These are phyloP conservation scores for Penicillium sp. DNA, from an alignment of 2,329 filamentous ascomycete genomes.

Conservation along the genomic window DNA sequence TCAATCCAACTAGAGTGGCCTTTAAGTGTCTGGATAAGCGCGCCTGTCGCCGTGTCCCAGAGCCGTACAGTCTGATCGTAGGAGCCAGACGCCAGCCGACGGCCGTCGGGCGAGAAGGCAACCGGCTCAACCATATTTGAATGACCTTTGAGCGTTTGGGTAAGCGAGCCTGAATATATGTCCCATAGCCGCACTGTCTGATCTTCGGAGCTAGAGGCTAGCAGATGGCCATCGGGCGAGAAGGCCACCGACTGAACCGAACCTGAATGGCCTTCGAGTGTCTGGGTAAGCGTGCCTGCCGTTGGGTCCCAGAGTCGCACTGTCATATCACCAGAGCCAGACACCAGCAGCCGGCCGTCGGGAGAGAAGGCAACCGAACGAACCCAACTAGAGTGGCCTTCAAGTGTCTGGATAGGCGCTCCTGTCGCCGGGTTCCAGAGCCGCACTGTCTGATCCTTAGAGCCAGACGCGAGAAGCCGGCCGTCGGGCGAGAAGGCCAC, in stretches of 20 bases:
- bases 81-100: slow-evolving; percentile 1
- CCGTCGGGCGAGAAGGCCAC: slow-evolving; percentile 9
- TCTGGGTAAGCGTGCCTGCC: too few species aligned
- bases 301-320: slow-evolving; percentile 8
- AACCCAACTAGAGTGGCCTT: not conserved
- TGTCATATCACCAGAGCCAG: slow-evolving; percentile 1
- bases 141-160: slow-evolving; percentile 8
- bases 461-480: slow-evolving; percentile 3
- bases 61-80: not conserved
- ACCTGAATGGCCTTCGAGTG: slow-evolving; percentile 9
- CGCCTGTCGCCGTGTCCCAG: slow-evolving; percentile 4
- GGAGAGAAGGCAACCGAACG: slow-evolving; percentile 7
- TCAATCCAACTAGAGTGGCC: not conserved
- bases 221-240: slow-evolving; percentile 7
- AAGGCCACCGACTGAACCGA: slow-evolving; percentile 22
- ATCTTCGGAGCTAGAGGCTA: not conserved
- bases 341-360: slow-evolving; percentile 3
- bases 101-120: slow-evolving; percentile 5
- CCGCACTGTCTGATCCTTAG: not conserved
- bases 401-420: not conserved
- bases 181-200: not conserved
- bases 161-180: not conserved
- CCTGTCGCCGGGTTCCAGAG: slow-evolving; percentile 1
- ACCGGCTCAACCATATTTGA: slow-evolving; percentile 10
- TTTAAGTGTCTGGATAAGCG: not conserved